Percentiles rank a stretch among this genome's conserved stretches.
These are phyloP conservation scores for Serendipita vermifera DNA, from an alignment of 768 basidiomycete genomes.

Conservation along the genomic window DNA sequence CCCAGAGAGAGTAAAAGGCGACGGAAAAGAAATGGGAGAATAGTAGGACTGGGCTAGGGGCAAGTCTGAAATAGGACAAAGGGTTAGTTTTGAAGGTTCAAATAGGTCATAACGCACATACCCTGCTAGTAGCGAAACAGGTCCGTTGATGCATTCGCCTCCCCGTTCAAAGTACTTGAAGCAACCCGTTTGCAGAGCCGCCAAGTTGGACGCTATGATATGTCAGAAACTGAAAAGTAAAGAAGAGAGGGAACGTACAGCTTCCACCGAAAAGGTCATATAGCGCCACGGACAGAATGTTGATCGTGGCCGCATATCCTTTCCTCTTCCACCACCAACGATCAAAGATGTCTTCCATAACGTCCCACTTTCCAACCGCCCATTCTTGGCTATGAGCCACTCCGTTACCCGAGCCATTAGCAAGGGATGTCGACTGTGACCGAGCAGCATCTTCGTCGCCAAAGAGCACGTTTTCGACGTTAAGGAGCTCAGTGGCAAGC, in stretches of 20 bases:
- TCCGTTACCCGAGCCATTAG: slow-evolving; percentile 27
- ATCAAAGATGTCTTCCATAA: slow-evolving; percentile 34
- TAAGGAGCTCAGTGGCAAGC: slow-evolving; percentile 45
- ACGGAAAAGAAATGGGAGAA: slow-evolving; percentile 90
- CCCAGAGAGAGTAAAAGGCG: slow-evolving; percentile 88
- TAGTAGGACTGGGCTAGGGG: slow-evolving; percentile 66
- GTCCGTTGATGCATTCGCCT: slow-evolving; percentile 76
- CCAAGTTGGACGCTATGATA: slow-evolving; percentile 42
- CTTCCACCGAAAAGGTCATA: slow-evolving; percentile 94
- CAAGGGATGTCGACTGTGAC: background rate
- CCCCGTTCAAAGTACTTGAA: slow-evolving; percentile 96
- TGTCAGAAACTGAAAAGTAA: background rate
- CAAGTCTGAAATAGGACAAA: slow-evolving; percentile 37
- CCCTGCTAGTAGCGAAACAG: slow-evolving; percentile 84
- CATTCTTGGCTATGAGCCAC: slow-evolving; percentile 2
- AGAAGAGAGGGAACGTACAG: slow-evolving; percentile 37
- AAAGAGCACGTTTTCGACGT: slow-evolving; percentile 27
- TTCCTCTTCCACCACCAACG: slow-evolving; percentile 84
- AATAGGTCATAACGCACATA: too few relatives aligned
- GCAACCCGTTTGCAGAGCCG: slow-evolving; percentile 65
- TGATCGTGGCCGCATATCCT: slow-evolving; percentile 69
- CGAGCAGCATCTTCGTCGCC: background rate
- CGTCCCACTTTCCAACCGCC: slow-evolving; percentile 24
- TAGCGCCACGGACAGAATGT: slow-evolving; percentile 83
- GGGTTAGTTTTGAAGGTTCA: slow-evolving; percentile 20